A percentile compares a stretch with the other conserved stretches of the same genome.
Evolutionary conservation across 768 basidiomycete genomes (phyloP).

Genomic region (Coprinopsis cinerea): DNA sequence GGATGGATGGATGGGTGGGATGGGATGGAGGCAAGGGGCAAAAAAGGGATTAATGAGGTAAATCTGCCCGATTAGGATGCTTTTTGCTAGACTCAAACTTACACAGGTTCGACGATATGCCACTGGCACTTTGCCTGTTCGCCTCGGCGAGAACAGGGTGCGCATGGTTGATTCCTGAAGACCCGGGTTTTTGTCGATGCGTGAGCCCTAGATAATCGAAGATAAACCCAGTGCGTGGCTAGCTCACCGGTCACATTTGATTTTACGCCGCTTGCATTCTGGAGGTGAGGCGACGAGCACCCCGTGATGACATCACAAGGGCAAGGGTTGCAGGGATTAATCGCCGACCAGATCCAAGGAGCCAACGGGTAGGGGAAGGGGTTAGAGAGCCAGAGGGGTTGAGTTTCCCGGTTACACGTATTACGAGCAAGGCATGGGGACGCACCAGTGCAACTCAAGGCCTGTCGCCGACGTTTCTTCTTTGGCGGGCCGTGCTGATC

Average conservation of each 20-base stretch:
- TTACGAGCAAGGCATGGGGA: slow-evolving; percentile 20
- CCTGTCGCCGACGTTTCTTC: slow-evolving; percentile 79
- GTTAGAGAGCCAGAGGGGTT: no score
- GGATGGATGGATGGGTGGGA: no score
- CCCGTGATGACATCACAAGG: slow-evolving; percentile 22
- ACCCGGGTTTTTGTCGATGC: slow-evolving; percentile 11
- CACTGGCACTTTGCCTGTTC: slow-evolving; percentile 80
- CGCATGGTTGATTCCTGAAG: slow-evolving; percentile 70
- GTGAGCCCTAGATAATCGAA: slow-evolving; percentile 15
- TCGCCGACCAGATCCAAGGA: not conserved
- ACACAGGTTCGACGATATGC: slow-evolving; percentile 80
- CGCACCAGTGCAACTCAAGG: slow-evolving; percentile 80
- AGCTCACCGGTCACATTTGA: slow-evolving; percentile 75
- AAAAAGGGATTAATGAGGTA: slow-evolving; percentile 19
- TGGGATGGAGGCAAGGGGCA: no score
- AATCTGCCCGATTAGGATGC: slow-evolving; percentile 13
- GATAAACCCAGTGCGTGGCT: slow-evolving; percentile 22
- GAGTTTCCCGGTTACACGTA: slow-evolving; percentile 17
- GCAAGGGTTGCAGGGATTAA: slow-evolving; percentile 12
- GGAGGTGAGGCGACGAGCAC: slow-evolving; percentile 11
- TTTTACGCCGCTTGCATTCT: slow-evolving; percentile 87
- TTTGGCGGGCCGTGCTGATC: slow-evolving; percentile 58
- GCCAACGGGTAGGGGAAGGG: no score
- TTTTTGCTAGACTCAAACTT: slow-evolving; percentile 37
- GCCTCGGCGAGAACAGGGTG: slow-evolving; percentile 72